These are phyloP conservation scores for Fremontodendron californicum DNA, from an alignment of 345 rosid genomes.

Conservation along the genomic window DNA sequence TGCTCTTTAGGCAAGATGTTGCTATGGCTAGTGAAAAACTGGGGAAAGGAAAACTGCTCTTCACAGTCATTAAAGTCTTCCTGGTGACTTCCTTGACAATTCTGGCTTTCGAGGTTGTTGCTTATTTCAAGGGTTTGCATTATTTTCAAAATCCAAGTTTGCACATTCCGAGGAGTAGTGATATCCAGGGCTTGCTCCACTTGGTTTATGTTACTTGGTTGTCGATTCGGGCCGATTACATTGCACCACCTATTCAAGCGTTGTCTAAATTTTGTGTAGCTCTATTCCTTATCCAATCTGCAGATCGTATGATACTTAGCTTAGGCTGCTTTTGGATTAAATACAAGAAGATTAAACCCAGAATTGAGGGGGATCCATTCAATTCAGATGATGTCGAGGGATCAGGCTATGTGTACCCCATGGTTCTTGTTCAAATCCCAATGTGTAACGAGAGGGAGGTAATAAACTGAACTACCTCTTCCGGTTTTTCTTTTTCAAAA, in stretches of 20 bases:
- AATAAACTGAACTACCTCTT: constrained; percentile 10
- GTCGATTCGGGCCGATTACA: constrained; percentile 52
- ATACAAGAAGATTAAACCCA: constrained; percentile 63
- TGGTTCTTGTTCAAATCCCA: constrained; percentile 88
- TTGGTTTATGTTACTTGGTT: constrained; percentile 64
- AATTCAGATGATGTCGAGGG: constrained; percentile 55
- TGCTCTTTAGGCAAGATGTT: constrained; percentile 58
- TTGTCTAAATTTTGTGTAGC: constrained; percentile 68
- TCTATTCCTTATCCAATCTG: constrained; percentile 68
- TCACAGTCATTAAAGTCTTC: constrained; percentile 50
- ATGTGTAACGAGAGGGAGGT: constrained; percentile 89
- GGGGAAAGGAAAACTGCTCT: constrained; percentile 62
- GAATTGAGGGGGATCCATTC: constrained; percentile 51
- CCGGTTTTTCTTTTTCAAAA: background rate
- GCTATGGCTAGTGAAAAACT: constrained; percentile 50
- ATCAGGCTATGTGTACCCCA: constrained; percentile 51
- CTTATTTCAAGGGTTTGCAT: constrained; percentile 77
- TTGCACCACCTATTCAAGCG: constrained; percentile 58
- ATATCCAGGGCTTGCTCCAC: constrained; percentile 65
- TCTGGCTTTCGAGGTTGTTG: constrained; percentile 64
- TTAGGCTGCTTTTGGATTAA: constrained; percentile 89
- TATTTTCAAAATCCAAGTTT: constrained; percentile 58
- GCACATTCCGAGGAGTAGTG: constrained; percentile 55
- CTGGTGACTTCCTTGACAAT: constrained; percentile 42
- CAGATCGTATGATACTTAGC: constrained; percentile 67